These are phyloP conservation scores for Penicillium sp. DNA, from an alignment of 2,329 filamentous ascomycete genomes.

Conservation along the genomic window DNA sequence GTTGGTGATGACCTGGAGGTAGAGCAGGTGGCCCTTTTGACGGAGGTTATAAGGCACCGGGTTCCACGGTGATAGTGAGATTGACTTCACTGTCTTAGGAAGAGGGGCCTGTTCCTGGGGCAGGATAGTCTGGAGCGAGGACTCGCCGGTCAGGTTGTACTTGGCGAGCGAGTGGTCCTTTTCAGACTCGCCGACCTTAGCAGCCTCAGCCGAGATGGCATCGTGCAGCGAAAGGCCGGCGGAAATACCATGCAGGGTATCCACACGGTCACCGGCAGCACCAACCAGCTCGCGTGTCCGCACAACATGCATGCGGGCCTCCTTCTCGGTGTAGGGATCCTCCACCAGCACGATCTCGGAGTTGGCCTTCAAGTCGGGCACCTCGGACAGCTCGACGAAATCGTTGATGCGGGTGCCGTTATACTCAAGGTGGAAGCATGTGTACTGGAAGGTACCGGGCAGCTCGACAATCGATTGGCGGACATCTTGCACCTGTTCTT, in stretches of 20 bases:
- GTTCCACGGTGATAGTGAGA: conserved; percentile 93
- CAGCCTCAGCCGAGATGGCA: conserved; percentile 63
- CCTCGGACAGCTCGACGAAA: conserved; percentile 88
- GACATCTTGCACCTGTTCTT: conserved; percentile 97
- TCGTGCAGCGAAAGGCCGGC: conserved; percentile 89
- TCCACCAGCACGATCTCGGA: conserved; percentile 83
- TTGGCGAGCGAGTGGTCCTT: conserved; percentile 66
- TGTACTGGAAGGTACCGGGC: conserved; percentile 92
- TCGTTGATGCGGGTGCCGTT: conserved; percentile 91
- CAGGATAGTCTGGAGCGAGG: conserved; percentile 73
- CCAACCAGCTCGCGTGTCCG: conserved; percentile 91
- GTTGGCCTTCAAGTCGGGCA: conserved; percentile 76
- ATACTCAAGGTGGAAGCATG: conserved; percentile 97
- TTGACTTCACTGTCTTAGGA: conserved; percentile 88
- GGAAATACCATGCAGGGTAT: conserved; percentile 82
- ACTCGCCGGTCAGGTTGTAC: conserved; percentile 77
- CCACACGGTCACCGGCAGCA: conserved; percentile 85
- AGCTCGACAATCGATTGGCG: conserved; percentile 95
- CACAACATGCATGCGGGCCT: conserved; percentile 92
- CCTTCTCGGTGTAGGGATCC: conserved; percentile 98
- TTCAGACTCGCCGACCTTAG: conserved; percentile 47
- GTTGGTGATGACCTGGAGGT: conserved; percentile 85
- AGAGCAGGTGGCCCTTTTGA: conserved; percentile 90
- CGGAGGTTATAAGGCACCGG: conserved; percentile 90
- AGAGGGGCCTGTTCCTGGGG: conserved; percentile 69